Evolutionary conservation across 768 basidiomycete species (phyloP).

Genomic region (Pholiota conissans): DNA sequence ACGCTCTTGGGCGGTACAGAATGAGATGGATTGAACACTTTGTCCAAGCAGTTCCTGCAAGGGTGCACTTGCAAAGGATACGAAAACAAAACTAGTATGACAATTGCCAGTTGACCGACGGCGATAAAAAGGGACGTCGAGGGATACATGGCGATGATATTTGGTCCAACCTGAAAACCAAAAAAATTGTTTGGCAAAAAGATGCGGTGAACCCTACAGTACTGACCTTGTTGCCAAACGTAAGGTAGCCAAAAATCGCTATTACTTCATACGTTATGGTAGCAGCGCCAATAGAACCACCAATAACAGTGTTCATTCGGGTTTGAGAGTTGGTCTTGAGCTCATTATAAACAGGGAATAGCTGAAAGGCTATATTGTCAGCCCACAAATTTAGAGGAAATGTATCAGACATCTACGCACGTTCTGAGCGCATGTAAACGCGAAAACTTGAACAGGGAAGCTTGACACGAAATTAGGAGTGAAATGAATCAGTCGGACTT

Average conservation of each 20-base stretch:
- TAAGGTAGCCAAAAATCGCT: constrained; percentile 86
- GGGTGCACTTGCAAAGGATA: constrained; percentile 96
- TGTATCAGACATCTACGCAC: constrained; percentile 45
- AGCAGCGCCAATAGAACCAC: constrained; percentile 83
- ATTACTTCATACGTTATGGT: constrained; percentile 87
- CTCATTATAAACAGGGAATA: constrained; percentile 96
- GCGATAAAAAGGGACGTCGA: constrained; percentile 91
- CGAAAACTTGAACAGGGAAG: constrained; percentile 93
- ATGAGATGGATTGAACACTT: constrained; percentile 65
- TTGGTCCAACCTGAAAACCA: constrained; percentile 69
- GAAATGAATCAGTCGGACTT: constrained; percentile 71
- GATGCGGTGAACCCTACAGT: no score
- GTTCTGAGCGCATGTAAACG: constrained; percentile 92
- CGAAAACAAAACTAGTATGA: constrained; percentile 85
- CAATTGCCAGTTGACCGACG: constrained; percentile 90
- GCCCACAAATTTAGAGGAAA: background rate
- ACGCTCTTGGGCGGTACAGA: constrained; percentile 30
- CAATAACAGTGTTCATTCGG: constrained; percentile 87
- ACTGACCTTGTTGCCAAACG: constrained; percentile 83
- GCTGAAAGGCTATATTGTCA: constrained; percentile 37
- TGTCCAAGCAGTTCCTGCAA: constrained; percentile 88
- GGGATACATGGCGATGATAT: constrained; percentile 95
- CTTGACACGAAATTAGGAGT: constrained; percentile 78
- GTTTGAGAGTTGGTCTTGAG: constrained; percentile 75
- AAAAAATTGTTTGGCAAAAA: constrained; percentile 9